A percentile compares a stretch with the other conserved stretches of the same genome.
phyloP scores from a whole-genome alignment of 148 eudicot species.

The Rhododendron griersonianum region DNA sequence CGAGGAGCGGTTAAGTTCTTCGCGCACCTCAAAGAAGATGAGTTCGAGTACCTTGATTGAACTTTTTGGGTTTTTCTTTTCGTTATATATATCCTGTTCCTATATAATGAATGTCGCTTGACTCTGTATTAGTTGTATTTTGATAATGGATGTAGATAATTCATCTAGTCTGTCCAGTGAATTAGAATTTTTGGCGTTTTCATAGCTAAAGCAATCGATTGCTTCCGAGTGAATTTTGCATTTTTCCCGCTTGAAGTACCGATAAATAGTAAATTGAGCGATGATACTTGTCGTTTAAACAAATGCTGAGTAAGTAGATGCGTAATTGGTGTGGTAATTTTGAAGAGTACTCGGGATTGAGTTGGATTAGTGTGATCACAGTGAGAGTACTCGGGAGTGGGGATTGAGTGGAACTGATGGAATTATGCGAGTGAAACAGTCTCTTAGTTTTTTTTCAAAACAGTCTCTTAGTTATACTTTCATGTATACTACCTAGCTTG shows the following conservation, averaged over 20 bases:
- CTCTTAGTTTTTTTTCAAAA: not conserved
- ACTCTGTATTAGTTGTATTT: not conserved
- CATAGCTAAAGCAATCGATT: not conserved
- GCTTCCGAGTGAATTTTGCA: not conserved
- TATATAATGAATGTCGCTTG: not conserved
- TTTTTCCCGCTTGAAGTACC: not conserved
- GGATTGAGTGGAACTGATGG: not conserved
- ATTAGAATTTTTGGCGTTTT: not conserved
- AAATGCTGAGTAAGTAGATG: not conserved
- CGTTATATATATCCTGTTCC: conserved; percentile 1
- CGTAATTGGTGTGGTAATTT: not conserved
- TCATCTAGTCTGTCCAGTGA: conserved; percentile 3
- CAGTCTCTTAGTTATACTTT: not conserved
- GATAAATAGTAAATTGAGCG: not conserved
- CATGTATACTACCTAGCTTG: not conserved
- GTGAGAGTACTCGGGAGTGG: not conserved
- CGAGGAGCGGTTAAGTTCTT: conserved; percentile 49
- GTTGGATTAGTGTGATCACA: not conserved
- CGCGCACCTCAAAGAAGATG: conserved; percentile 77
- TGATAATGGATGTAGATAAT: conserved; percentile 10
- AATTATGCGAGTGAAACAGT: not conserved
- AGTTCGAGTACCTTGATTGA: conserved; percentile 56
- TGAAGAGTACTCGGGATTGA: not conserved
- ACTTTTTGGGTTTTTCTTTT: not conserved
- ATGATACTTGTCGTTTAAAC: not conserved